A percentile compares a stretch with the other conserved stretches of the same genome.
These are phyloP conservation scores for Meripilus lineatus DNA, from an alignment of 1,284 basidiomycete species.

Conservation along the genomic window DNA sequence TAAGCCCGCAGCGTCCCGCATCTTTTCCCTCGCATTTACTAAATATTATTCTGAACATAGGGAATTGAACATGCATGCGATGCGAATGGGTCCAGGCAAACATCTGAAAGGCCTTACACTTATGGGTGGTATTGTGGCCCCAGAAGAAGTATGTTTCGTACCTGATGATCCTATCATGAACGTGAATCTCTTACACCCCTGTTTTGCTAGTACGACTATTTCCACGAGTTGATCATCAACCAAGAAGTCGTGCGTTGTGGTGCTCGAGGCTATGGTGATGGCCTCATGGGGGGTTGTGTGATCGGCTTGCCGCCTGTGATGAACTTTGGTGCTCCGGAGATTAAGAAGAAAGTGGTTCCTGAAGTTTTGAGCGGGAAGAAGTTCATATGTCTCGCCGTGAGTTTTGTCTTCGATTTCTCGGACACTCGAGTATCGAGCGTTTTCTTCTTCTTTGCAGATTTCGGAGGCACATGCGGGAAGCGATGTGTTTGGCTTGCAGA, in stretches of 20 bases:
- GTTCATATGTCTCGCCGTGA: slow-evolving; percentile 77
- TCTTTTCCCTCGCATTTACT: slow-evolving; percentile 1
- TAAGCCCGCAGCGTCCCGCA: slow-evolving; percentile 27
- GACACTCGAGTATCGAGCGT: background rate
- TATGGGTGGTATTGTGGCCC: slow-evolving; percentile 79
- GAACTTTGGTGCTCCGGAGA: slow-evolving; percentile 77
- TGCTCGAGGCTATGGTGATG: slow-evolving; percentile 59
- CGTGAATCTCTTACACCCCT: background rate
- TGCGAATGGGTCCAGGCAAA: slow-evolving; percentile 85
- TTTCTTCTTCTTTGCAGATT: too few relatives aligned
- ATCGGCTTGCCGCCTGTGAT: slow-evolving; percentile 47
- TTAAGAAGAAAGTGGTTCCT: slow-evolving; percentile 76
- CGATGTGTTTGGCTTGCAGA: slow-evolving; percentile 81
- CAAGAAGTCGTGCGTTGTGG: slow-evolving; percentile 78
- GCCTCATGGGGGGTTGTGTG: slow-evolving; percentile 50
- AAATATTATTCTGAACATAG: slow-evolving; percentile 34
- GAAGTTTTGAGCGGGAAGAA: slow-evolving; percentile 81
- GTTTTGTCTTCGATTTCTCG: slow-evolving; percentile 1
- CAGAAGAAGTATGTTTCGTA: slow-evolving; percentile 64
- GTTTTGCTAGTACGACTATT: slow-evolving; percentile 64
- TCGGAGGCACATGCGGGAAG: slow-evolving; percentile 81
- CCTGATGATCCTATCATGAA: too few relatives aligned
- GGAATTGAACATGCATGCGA: slow-evolving; percentile 73
- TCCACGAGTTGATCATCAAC: slow-evolving; percentile 84
- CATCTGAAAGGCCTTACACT: slow-evolving; percentile 81